phyloP scores from a whole-genome alignment of 2,329 filamentous ascomycete genomes.

The Cladophialophora bantiana region DNA sequence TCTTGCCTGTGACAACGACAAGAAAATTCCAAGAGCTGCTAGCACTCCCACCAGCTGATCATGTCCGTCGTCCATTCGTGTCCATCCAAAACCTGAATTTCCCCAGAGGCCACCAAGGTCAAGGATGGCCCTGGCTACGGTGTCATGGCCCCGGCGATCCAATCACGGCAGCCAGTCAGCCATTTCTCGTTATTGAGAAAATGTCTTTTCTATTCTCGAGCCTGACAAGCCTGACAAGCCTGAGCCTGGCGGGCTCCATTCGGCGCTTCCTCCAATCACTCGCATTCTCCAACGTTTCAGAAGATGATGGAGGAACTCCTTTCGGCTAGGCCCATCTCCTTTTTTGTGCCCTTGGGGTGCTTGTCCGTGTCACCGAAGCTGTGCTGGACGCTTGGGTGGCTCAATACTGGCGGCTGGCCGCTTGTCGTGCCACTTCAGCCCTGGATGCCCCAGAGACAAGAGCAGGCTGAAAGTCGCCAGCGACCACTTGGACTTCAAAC shows the following conservation, averaged over 20 bases:
- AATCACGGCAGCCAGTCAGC: slow-evolving; percentile 31
- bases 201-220: slow-evolving; percentile 33
- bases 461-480: not conserved
- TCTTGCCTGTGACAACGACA: not conserved
- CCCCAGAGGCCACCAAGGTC: slow-evolving; percentile 1
- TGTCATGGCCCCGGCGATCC: slow-evolving; percentile 18
- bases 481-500: not conserved
- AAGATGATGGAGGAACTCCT: slow-evolving; percentile 12
- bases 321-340: slow-evolving; percentile 29
- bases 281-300: slow-evolving; percentile 34
- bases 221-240: slow-evolving; percentile 18
- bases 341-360: not conserved
- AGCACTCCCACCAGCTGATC: not conserved
- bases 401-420: slow-evolving; percentile 5
- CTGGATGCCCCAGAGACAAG: slow-evolving; percentile 7
- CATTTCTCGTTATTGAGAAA: not conserved
- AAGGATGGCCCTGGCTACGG: slow-evolving; percentile 12
- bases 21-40: not conserved
- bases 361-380: slow-evolving; percentile 22
- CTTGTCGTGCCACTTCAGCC: slow-evolving; percentile 21
- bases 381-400: not conserved
- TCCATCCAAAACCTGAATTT: slow-evolving; percentile 14
- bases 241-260: slow-evolving; percentile 14
- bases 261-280: slow-evolving; percentile 26
- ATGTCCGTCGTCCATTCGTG: not conserved